Evolutionary conservation across 2,329 filamentous ascomycete genomes (phyloP).

Genomic region (Pseudogymnoascus sp.): DNA sequence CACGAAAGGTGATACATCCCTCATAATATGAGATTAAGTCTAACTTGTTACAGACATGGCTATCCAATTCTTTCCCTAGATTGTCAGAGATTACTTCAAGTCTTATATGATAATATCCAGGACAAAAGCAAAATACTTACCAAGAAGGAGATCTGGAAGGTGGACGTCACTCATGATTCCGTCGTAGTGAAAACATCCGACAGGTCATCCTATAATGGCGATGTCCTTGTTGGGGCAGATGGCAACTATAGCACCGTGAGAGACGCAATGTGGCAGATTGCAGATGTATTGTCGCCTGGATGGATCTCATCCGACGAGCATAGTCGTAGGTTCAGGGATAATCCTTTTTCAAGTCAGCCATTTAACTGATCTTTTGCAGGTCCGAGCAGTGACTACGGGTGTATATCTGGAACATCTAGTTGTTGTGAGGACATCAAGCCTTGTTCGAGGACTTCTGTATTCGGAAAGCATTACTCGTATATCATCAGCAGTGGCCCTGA

Average conservation of each 20-base stretch:
- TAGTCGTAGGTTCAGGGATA: constrained; percentile 11
- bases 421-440: constrained; percentile 9
- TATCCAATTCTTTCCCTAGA: constrained; percentile 33
- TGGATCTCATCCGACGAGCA: constrained; percentile 21
- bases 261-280: constrained; percentile 27
- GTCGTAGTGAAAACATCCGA: constrained; percentile 29
- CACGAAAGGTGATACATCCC: not conserved
- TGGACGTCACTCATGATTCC: constrained; percentile 21
- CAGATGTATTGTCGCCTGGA: constrained; percentile 20
- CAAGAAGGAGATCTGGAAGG: constrained; percentile 25
- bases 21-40: not conserved
- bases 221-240: constrained; percentile 35
- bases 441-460: not conserved
- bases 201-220: constrained; percentile 27
- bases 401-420: constrained; percentile 14
- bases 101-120: constrained; percentile 30
- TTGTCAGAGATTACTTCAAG: constrained; percentile 30
- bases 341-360: constrained; percentile 17
- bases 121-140: constrained; percentile 30
- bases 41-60: constrained; percentile 15
- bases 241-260: constrained; percentile 36
- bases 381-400: not conserved
- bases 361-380: not conserved
- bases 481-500: constrained; percentile 18
- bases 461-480: constrained; percentile 17